Evolutionary conservation across 2,329 filamentous ascomycete species (phyloP).

Genomic region (Aspergillus glaucus): DNA sequence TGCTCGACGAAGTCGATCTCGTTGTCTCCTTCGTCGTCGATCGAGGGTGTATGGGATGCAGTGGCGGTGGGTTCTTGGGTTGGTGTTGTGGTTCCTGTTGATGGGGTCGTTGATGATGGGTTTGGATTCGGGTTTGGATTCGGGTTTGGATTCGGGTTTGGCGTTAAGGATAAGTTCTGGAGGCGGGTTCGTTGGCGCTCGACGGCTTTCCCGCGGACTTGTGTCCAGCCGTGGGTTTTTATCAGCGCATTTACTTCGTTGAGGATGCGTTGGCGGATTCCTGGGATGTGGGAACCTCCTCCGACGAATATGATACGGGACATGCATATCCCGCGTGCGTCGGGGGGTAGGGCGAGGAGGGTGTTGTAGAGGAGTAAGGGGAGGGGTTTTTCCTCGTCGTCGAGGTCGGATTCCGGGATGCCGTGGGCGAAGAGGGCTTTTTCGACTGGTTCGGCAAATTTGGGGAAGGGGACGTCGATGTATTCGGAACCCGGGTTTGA

Average conservation of each 20-base stretch:
- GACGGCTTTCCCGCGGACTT: constrained; percentile 63
- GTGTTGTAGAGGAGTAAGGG: constrained; percentile 69
- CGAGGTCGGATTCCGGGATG: constrained; percentile 54
- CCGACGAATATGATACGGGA: constrained; percentile 82
- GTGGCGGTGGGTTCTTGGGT: constrained; percentile 1
- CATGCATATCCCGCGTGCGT: constrained; percentile 80
- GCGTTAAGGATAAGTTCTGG: constrained; percentile 25
- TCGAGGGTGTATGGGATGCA: neutral
- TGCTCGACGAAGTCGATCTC: constrained; percentile 45
- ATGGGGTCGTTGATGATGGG: constrained; percentile 13
- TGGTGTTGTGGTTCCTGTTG: constrained; percentile 6
- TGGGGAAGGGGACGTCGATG: constrained; percentile 60
- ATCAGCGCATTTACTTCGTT: constrained; percentile 66
- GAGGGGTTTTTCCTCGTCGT: constrained; percentile 80
- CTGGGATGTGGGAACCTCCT: constrained; percentile 70
- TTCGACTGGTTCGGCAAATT: constrained; percentile 69
- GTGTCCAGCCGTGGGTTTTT: constrained; percentile 66
- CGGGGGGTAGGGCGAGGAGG: constrained; percentile 69
- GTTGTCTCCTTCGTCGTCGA: constrained; percentile 14
- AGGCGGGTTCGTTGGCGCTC: constrained; percentile 44
- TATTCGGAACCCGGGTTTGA: constrained; percentile 36
- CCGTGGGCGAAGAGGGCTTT: constrained; percentile 61
- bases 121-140: constrained; percentile 2
- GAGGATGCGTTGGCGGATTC: constrained; percentile 69
- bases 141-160: constrained; percentile 12